Conservation (phyloP, 2,329 filamentous ascomycete species). For the Seiridium unicorne region DNA sequence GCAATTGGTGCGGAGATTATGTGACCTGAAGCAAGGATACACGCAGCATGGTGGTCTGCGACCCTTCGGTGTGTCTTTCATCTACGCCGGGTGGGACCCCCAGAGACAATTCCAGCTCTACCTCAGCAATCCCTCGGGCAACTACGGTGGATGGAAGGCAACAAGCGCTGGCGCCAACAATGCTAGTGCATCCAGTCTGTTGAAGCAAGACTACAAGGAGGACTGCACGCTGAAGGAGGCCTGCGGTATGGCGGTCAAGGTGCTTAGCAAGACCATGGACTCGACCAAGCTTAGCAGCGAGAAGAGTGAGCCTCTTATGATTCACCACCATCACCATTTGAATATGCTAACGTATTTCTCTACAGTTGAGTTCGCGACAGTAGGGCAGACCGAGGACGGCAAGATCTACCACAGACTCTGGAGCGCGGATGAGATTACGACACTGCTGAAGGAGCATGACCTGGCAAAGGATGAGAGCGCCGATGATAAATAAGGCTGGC, state of each 20-base stretch:
- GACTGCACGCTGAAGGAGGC: slow-evolving; percentile 95
- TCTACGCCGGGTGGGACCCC: slow-evolving; percentile 97
- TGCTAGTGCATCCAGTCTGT: slow-evolving; percentile 89
- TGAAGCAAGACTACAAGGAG: slow-evolving; percentile 99
- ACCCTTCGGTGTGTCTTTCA: slow-evolving; percentile 98
- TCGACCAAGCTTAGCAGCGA: slow-evolving; percentile 98
- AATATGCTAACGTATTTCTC: slow-evolving; percentile 18
- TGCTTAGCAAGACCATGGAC: slow-evolving; percentile 99
- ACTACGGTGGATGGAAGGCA: slow-evolving; percentile 99
- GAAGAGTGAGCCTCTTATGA: slow-evolving; percentile 73
- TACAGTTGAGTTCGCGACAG: slow-evolving; percentile 94
- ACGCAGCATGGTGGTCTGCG: slow-evolving; percentile 98
- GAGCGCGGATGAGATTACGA: slow-evolving; percentile 94
- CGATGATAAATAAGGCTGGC: slow-evolving; percentile 57
- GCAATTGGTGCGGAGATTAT: slow-evolving; percentile 93
- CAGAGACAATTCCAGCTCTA: slow-evolving; percentile 98
- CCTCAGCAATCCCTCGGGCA: slow-evolving; percentile 97
- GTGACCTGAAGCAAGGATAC: slow-evolving; percentile 98
- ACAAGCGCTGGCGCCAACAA: slow-evolving; percentile 98
- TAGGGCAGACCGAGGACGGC: slow-evolving; percentile 90
- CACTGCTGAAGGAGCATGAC: slow-evolving; percentile 91
- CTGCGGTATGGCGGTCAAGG: slow-evolving; percentile 96
- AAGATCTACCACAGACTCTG: slow-evolving; percentile 98
- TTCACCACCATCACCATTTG: neutral
- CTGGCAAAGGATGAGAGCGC: slow-evolving; percentile 81